These are phyloP conservation scores for Gossypium raimondii DNA, from an alignment of 345 rosid species.

Conservation along the genomic window DNA sequence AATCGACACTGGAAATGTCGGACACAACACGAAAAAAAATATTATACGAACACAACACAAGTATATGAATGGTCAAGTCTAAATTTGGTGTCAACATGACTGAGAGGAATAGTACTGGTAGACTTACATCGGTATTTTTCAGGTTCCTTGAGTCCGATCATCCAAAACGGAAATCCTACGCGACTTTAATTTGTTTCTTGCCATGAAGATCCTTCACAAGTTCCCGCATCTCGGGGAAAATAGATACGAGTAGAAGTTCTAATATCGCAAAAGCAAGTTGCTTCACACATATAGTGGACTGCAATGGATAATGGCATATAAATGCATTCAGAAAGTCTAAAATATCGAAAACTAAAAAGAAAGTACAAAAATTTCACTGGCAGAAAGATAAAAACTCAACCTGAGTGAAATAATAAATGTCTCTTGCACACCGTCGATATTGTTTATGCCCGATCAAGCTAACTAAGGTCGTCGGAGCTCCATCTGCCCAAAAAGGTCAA, in stretches of 20 bases:
- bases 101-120: neutral
- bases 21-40: neutral
- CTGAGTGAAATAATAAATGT: slow-evolving; percentile 94
- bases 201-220: slow-evolving; percentile 59
- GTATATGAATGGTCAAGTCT: neutral
- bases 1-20: neutral
- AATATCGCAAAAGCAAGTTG: slow-evolving; percentile 76
- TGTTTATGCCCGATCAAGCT: slow-evolving; percentile 87
- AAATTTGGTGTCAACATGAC: neutral
- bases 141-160: neutral
- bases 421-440: slow-evolving; percentile 89
- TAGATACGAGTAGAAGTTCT: slow-evolving; percentile 61
- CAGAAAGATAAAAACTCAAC: slow-evolving; percentile 27
- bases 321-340: neutral
- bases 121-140: neutral
- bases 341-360: neutral
- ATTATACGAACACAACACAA: neutral
- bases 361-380: neutral
- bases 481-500: slow-evolving; percentile 52
- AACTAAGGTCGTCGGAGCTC: slow-evolving; percentile 85
- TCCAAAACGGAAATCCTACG: neutral
- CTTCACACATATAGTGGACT: slow-evolving; percentile 90
- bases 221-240: slow-evolving; percentile 83
- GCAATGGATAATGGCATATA: slow-evolving; percentile 21
- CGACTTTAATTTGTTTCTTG: slow-evolving; percentile 28